A percentile compares a stretch with the other conserved stretches of the same genome.
Conservation (phyloP, 2,329 filamentous ascomycete species). For the Paecilomyces fulvus region DNA sequence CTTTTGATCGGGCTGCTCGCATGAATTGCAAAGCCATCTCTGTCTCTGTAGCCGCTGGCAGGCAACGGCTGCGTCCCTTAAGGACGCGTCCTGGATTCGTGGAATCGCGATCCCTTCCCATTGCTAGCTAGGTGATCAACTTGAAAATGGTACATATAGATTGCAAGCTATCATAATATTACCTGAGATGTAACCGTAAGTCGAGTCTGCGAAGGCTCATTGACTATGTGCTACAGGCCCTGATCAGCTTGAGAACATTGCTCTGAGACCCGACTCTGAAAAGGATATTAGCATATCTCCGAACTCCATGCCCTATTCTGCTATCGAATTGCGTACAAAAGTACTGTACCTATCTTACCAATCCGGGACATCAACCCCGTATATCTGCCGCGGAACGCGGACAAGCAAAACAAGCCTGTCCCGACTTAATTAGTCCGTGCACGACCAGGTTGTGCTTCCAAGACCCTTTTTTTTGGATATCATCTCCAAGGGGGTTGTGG, state of each 20-base stretch:
- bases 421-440: neutral
- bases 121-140: neutral
- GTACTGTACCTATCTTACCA: neutral
- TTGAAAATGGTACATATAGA: neutral
- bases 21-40: neutral
- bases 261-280: neutral
- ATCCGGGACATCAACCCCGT: neutral
- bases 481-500: neutral
- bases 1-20: neutral
- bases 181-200: neutral
- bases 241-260: neutral
- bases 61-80: neutral
- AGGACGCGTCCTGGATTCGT: neutral
- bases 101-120: neutral
- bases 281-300: neutral
- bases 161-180: neutral
- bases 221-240: neutral
- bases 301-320: neutral
- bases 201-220: neutral
- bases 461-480: neutral
- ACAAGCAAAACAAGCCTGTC: neutral
- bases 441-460: neutral
- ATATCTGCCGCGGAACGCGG: neutral
- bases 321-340: neutral
- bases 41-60: neutral